Conservation (phyloP, 352 stramenopile genomes). For the Globisporangium paroecandrum region DNA sequence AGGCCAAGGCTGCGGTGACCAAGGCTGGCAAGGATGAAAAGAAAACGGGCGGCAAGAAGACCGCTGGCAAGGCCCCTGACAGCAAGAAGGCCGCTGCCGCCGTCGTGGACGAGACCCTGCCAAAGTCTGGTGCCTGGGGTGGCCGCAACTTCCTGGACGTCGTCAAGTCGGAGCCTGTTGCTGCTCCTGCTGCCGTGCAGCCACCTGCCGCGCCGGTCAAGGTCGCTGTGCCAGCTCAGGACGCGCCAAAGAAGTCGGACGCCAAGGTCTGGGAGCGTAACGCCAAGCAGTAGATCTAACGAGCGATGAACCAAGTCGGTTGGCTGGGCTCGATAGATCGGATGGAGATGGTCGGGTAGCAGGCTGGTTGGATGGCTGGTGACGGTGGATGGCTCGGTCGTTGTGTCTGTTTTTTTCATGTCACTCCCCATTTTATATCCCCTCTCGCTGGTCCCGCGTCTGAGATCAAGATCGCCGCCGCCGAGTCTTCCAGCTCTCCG, state of each 20-base stretch:
- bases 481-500: background rate
- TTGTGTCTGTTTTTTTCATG: slow-evolving; percentile 2
- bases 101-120: slow-evolving; percentile 39
- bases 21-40: slow-evolving; percentile 44
- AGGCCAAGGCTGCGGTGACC: slow-evolving; percentile 26
- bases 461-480: background rate
- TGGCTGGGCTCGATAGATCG: slow-evolving; percentile 5
- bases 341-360: background rate
- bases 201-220: slow-evolving; percentile 33
- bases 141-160: slow-evolving; percentile 82
- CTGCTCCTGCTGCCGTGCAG: slow-evolving; percentile 18
- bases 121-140: slow-evolving; percentile 73
- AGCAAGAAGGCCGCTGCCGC: slow-evolving; percentile 22
- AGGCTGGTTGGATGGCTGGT: background rate
- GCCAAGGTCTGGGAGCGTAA: slow-evolving; percentile 22
- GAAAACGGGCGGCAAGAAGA: slow-evolving; percentile 20
- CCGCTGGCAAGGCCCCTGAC: background rate
- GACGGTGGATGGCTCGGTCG: background rate
- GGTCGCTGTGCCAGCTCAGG: slow-evolving; percentile 9
- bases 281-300: slow-evolving; percentile 4
- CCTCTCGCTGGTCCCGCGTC: background rate
- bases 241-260: slow-evolving; percentile 25
- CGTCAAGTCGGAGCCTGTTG: slow-evolving; percentile 64
- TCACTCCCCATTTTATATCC: background rate
- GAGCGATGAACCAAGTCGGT: background rate